Conservation (phyloP, 129 eudicot species). For the Lactuca sativa region DNA sequence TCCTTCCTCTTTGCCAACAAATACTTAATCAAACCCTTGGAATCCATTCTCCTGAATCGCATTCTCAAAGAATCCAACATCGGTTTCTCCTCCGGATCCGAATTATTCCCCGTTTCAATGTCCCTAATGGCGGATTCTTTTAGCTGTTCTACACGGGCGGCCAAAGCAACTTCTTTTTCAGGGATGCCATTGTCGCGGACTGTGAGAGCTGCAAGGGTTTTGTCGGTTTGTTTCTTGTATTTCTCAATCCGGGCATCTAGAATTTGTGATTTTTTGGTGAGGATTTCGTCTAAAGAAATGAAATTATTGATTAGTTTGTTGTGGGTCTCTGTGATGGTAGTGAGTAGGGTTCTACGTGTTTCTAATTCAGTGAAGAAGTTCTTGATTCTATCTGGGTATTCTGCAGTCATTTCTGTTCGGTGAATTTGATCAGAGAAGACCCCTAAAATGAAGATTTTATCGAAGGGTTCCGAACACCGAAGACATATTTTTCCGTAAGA, state of each 20-base stretch:
- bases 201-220: conserved; percentile 33
- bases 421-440: conserved; percentile 14
- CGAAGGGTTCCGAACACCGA: not conserved
- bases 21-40: conserved; percentile 34
- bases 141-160: conserved; percentile 31
- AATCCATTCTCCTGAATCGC: conserved; percentile 51
- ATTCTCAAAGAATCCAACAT: conserved; percentile 32
- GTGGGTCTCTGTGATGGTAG: conserved; percentile 43
- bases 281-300: conserved; percentile 35
- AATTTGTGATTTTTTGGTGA: conserved; percentile 25
- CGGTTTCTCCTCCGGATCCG: conserved; percentile 13
- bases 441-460: not conserved
- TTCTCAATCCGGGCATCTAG: conserved; percentile 38
- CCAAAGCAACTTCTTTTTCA: conserved; percentile 30
- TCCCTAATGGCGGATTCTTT: conserved; percentile 23
- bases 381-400: conserved; percentile 36
- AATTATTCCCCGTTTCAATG: conserved; percentile 14
- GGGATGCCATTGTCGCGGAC: conserved; percentile 45
- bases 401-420: conserved; percentile 6
- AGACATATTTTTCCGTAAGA: not conserved
- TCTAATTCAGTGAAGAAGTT: conserved; percentile 46
- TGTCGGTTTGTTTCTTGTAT: conserved; percentile 22
- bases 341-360: conserved; percentile 40
- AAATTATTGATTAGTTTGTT: conserved; percentile 43
- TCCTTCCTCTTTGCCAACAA: conserved; percentile 49